Evolutionary conservation across 495 filamentous ascomycete species (phyloP).

Genomic region (Penicillium egyptiacum): DNA sequence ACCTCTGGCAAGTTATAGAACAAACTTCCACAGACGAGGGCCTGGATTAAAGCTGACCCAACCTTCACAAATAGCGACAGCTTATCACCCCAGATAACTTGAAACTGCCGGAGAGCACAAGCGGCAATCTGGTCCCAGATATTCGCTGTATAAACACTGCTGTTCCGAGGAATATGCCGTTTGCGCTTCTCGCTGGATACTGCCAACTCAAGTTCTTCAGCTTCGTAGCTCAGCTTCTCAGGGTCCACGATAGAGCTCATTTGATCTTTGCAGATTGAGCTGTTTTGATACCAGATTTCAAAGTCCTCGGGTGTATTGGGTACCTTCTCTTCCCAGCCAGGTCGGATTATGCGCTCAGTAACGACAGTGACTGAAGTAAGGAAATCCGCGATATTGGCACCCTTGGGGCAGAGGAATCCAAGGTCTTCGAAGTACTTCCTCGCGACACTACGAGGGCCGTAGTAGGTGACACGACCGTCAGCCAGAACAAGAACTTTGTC

Average conservation of each 20-base stretch:
- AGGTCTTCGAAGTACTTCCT: constrained; percentile 68
- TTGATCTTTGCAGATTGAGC: constrained; percentile 60
- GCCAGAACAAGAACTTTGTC: constrained; percentile 79
- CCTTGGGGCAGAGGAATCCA: constrained; percentile 67
- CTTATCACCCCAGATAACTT: constrained; percentile 42
- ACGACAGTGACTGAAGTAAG: constrained; percentile 75
- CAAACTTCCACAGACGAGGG: constrained; percentile 42
- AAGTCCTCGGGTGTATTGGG: constrained; percentile 78
- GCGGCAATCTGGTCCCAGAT: constrained; percentile 57
- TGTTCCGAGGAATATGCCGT: constrained; percentile 38
- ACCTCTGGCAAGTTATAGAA: constrained; percentile 43
- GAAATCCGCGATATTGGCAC: constrained; percentile 76
- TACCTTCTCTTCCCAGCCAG: constrained; percentile 63
- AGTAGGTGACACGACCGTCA: constrained; percentile 78
- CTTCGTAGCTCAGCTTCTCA: constrained; percentile 43
- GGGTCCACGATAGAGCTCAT: constrained; percentile 61
- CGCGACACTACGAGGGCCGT: constrained; percentile 60
- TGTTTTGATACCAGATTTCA: constrained; percentile 66
- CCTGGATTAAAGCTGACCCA: constrained; percentile 36
- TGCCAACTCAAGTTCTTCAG: constrained; percentile 41
- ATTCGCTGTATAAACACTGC: constrained; percentile 53
- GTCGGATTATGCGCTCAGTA: constrained; percentile 60
- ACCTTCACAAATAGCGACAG: constrained; percentile 34
- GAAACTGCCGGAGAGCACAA: constrained; percentile 50
- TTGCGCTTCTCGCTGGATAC: constrained; percentile 57